Percentiles rank a stretch among this genome's conserved stretches.
Evolutionary conservation across 148 eudicot genomes (phyloP).

Genomic region (Chenopodium quinoa): DNA sequence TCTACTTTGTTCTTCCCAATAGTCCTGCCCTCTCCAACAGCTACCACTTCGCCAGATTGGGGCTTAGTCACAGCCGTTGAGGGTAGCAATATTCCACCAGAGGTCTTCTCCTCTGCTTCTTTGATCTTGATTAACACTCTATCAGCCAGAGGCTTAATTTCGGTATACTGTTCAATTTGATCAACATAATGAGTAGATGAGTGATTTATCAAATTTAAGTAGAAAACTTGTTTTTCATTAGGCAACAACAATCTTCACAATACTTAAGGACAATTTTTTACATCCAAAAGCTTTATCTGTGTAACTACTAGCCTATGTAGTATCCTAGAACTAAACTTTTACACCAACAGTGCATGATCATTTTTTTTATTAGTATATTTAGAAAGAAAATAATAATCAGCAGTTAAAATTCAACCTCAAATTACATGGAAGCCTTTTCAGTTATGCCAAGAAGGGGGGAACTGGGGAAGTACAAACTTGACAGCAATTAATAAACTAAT

Average conservation of each 20-base stretch:
- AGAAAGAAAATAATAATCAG: background rate
- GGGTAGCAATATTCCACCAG: constrained; percentile 84
- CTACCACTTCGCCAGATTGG: constrained; percentile 85
- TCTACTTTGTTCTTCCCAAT: constrained; percentile 67
- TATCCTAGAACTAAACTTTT: background rate
- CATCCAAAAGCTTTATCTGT: background rate
- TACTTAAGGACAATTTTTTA: background rate
- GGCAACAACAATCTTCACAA: too few species aligned
- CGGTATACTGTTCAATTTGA: constrained; percentile 54
- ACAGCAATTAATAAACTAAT: background rate
- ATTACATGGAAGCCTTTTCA: background rate
- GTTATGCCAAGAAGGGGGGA: too few species aligned
- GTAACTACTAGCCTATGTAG: background rate
- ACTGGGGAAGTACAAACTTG: background rate
- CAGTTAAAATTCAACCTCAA: background rate
- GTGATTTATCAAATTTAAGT: background rate
- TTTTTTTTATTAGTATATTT: too few species aligned
- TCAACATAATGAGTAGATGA: background rate
- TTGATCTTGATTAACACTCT: constrained; percentile 74
- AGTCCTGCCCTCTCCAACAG: constrained; percentile 79
- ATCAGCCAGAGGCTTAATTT: constrained; percentile 79
- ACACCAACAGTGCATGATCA: too few species aligned
- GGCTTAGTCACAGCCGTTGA: constrained; percentile 68
- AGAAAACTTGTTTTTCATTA: background rate
- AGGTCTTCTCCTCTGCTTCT: constrained; percentile 63